Evolutionary conservation across 495 filamentous ascomycete species (phyloP).

Genomic region (Penicillium maclennaniae): DNA sequence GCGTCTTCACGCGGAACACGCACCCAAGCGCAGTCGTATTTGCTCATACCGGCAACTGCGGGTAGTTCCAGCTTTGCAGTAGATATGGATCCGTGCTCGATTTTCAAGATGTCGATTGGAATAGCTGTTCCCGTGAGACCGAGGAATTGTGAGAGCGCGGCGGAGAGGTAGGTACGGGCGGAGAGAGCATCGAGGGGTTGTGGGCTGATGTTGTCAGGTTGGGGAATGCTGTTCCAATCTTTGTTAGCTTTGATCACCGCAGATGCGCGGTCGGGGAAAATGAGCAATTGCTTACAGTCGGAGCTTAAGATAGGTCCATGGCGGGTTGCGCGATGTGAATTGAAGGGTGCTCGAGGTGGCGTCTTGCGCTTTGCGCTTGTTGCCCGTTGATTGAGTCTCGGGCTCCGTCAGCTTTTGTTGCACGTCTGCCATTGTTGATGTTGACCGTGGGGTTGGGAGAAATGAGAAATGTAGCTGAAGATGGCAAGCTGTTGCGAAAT

Average conservation of each 20-base stretch:
- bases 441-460: not conserved
- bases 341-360: constrained; percentile 20
- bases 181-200: constrained; percentile 67
- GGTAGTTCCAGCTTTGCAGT: not conserved
- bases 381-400: constrained; percentile 6
- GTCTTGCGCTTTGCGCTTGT: constrained; percentile 32
- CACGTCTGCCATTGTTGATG: constrained; percentile 3
- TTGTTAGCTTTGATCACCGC: not conserved
- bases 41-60: not conserved
- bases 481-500: constrained; percentile 1
- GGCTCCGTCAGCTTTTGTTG: not conserved
- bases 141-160: constrained; percentile 75
- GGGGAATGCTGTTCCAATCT: constrained; percentile 26
- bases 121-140: constrained; percentile 74
- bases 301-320: constrained; percentile 49
- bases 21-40: constrained; percentile 58
- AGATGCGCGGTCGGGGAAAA: not conserved
- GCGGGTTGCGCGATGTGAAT: constrained; percentile 47
- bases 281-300: constrained; percentile 31
- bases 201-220: constrained; percentile 22
- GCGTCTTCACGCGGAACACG: constrained; percentile 69
- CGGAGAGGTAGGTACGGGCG: constrained; percentile 64
- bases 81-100: constrained; percentile 28
- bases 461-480: not conserved
- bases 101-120: constrained; percentile 72